These are phyloP conservation scores for Naganishia sp. DNA, from an alignment of 1,284 basidiomycete species.

Conservation along the genomic window DNA sequence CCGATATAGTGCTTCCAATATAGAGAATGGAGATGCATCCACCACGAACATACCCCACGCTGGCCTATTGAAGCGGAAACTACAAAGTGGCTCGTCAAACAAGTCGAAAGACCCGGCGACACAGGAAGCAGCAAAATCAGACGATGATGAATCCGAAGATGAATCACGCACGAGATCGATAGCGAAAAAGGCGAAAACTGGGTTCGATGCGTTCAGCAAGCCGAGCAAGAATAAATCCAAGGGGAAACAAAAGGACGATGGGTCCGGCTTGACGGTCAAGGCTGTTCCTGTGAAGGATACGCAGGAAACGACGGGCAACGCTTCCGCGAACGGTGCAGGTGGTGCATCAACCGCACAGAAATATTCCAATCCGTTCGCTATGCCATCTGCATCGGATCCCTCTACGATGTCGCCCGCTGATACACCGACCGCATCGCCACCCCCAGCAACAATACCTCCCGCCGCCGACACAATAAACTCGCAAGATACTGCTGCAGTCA, in stretches of 20 bases:
- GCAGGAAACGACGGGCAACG: not conserved
- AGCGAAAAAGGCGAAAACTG: conserved; percentile 16
- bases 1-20: not conserved
- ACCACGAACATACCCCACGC: conserved; percentile 16
- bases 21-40: conserved; percentile 9
- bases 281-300: not conserved
- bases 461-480: no score
- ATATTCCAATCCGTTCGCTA: conserved; percentile 16
- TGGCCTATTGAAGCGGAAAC: conserved; percentile 16
- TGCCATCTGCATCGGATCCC: not conserved
- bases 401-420: not conserved
- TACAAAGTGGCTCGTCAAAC: not conserved
- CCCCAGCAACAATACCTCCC: not conserved
- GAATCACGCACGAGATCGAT: conserved; percentile 18
- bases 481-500: not conserved
- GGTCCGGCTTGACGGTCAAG: not conserved
- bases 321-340: not conserved
- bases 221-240: conserved; percentile 11
- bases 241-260: conserved; percentile 14
- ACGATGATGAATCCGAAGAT: conserved; percentile 11
- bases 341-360: no score
- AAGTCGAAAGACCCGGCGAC: not conserved
- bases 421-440: not conserved
- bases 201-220: conserved; percentile 21
- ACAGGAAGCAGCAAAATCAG: not conserved